Evolutionary conservation across 805 yeast genomes (phyloP).

Genomic region (Candida maltosa): DNA sequence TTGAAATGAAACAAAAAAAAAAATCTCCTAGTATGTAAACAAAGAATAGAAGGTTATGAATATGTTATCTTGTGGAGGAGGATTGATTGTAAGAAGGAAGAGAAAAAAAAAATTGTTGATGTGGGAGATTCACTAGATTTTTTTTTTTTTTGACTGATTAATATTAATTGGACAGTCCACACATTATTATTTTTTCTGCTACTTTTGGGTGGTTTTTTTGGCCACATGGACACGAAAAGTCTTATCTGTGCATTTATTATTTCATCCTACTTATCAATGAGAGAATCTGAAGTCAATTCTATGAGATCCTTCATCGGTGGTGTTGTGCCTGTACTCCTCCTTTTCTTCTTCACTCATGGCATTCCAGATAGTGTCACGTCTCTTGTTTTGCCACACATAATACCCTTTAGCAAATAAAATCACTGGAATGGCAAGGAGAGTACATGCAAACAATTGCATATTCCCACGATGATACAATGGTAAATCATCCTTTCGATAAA

Average conservation of each 20-base stretch:
- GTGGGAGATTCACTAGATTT: no score
- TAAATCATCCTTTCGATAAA: constrained; percentile 54
- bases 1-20: no score
- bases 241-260: background rate
- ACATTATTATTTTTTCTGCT: background rate
- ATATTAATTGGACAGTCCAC: background rate
- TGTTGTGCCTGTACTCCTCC: constrained; percentile 39
- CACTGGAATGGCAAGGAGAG: constrained; percentile 26
- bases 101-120: no score
- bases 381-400: constrained; percentile 39
- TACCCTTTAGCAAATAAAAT: constrained; percentile 30
- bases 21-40: no score
- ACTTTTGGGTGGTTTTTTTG: background rate
- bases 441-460: constrained; percentile 32
- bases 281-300: constrained; percentile 49
- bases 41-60: no score
- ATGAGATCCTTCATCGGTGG: constrained; percentile 54
- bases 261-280: constrained; percentile 19
- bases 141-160: no score
- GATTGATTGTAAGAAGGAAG: no score
- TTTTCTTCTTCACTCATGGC: constrained; percentile 46
- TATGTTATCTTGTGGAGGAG: no score
- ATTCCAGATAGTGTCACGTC: constrained; percentile 49
- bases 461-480: constrained; percentile 65
- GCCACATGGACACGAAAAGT: background rate